phyloP scores from a whole-genome alignment of 2,329 filamentous ascomycete species.

The Paecilomyces formosus region DNA sequence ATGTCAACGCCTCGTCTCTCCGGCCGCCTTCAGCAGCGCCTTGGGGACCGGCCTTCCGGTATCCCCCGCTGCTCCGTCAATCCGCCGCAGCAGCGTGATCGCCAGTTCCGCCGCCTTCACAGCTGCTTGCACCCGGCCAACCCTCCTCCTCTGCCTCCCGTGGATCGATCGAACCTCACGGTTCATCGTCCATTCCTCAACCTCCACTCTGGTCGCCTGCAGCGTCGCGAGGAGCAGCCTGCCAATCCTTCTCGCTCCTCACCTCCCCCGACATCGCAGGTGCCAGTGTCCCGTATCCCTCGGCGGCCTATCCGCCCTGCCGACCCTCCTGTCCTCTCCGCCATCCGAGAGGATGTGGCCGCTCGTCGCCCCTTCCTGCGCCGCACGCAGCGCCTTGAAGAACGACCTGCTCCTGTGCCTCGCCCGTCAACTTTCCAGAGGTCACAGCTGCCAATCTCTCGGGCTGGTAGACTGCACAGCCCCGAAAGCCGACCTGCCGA shows the following conservation, averaged over 20 bases:
- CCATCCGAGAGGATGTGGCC: background rate
- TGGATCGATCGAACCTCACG: too few relatives aligned
- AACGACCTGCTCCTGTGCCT: too few relatives aligned
- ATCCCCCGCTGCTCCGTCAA: background rate
- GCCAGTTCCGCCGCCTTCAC: background rate
- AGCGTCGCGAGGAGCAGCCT: too few relatives aligned
- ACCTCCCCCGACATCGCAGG: too few relatives aligned
- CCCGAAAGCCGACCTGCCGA: too few relatives aligned
- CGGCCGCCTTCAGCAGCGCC: conserved; percentile 1
- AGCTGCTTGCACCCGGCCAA: background rate
- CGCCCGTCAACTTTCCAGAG: too few relatives aligned
- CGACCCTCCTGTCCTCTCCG: conserved; percentile 5
- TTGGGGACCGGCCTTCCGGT: conserved; percentile 3
- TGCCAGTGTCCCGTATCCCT: too few relatives aligned
- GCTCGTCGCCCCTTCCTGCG: background rate
- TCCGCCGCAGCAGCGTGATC: conserved; percentile 2
- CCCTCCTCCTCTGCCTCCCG: conserved; percentile 2
- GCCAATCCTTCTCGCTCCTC: too few relatives aligned
- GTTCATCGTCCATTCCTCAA: too few relatives aligned
- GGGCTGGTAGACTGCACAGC: too few relatives aligned
- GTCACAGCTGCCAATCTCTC: too few relatives aligned
- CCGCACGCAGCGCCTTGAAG: background rate
- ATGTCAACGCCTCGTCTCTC: conserved; percentile 15
- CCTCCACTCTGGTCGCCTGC: too few relatives aligned
- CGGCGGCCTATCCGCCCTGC: conserved; percentile 6